Evolutionary conservation across 306 rosid species (phyloP), one percentile per base, ranked within the genome.

Genomic region (Bauhinia variegata): DNA sequence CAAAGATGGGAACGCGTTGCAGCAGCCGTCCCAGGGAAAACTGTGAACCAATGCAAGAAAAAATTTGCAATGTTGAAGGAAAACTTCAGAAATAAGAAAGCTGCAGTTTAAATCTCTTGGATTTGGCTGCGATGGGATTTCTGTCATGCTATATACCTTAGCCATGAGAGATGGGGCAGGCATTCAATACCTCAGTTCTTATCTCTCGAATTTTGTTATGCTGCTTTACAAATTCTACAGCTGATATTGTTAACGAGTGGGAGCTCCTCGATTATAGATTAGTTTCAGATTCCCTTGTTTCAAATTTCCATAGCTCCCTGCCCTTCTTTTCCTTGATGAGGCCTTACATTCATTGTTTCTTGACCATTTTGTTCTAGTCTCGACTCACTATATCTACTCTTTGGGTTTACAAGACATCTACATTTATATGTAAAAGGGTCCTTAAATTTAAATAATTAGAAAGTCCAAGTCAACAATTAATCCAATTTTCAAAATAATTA

Each of bases 1-100:
- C 97, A 95, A 70, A 83, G 99, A 34, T 90, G 99, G 99, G 97
- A 95, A 75, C 81, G 97, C 28, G 96, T 95, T 37, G 89, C 99
- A 0, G 64, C 99, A 6, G 95, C 99, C 30, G 96, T 95, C 41
- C 99, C 97, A 0, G 99, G 97, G 67, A 95, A 90, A 81, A 85
- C 86, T 11, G 64, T 95, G 84, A 88, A 75, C 68, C 96, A 90
- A 67, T 95, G 97, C 86, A 95, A 87, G 97, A 95, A 91, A 60
- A 88, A 95, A 44, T 86, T 90, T 70, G n/a, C 95, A 0, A 7
- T 65, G 76, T 67, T 95, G 85, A 95, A 85, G 92, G 99, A 95
- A 84, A 90, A 31, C 77, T 90, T 95, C 73, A 86, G 99, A 73
- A 95, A 69, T 88, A 90, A 83, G 86, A 95, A 88, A 76, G 83